These are phyloP conservation scores for Arachnomyces sp. DNA, from an alignment of 2,329 filamentous ascomycete species.

Conservation along the genomic window DNA sequence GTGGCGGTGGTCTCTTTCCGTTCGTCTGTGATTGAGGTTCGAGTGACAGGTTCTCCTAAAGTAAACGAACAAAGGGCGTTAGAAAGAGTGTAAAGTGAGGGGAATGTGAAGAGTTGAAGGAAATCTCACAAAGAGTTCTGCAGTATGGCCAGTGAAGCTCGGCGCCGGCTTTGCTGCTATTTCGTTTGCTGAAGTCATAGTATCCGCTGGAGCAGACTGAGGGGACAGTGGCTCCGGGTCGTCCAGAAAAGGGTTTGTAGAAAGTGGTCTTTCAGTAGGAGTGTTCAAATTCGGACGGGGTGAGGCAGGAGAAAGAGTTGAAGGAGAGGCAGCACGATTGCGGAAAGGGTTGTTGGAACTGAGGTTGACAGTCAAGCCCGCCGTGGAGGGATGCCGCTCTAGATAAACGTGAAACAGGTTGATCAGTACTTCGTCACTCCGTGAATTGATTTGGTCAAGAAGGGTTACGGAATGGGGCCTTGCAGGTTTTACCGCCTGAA, in stretches of 20 bases:
- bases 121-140: constrained; percentile 54
- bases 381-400: constrained; percentile 26
- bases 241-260: constrained; percentile 58
- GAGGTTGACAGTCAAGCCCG: constrained; percentile 26
- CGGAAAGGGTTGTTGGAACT: constrained; percentile 46
- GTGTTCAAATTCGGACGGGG: constrained; percentile 8
- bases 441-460: not conserved
- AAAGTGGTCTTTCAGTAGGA: constrained; percentile 41
- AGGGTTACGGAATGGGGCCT: not conserved
- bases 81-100: not conserved
- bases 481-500: constrained; percentile 1
- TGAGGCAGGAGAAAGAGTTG: constrained; percentile 23
- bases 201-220: constrained; percentile 26
- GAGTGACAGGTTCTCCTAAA: constrained; percentile 33
- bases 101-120: constrained; percentile 1
- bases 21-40: constrained; percentile 27
- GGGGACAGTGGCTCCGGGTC: constrained; percentile 32
- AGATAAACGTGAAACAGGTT: constrained; percentile 8
- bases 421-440: constrained; percentile 2
- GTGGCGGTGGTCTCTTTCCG: constrained; percentile 28
- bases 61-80: constrained; percentile 18
- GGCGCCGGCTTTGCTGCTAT: constrained; percentile 23
- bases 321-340: constrained; percentile 38
- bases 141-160: constrained; percentile 39
- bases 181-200: constrained; percentile 24